Conservation (phyloP, 2,329 filamentous ascomycete genomes). For the Pseudohalonectria lignicola region DNA sequence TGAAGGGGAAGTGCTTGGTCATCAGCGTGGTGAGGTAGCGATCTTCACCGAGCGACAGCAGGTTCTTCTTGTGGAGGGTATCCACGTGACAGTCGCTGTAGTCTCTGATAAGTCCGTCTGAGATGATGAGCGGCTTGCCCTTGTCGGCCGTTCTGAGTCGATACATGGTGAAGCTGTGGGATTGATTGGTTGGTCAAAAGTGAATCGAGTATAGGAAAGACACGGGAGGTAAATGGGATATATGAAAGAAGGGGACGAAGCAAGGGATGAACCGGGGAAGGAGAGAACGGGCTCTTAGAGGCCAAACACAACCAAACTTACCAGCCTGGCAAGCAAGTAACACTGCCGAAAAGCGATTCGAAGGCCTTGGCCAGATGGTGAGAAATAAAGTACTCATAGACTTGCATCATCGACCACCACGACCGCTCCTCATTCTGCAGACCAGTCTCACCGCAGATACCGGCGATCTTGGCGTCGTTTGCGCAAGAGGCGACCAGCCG, state of each 20-base stretch:
- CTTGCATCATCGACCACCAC: conserved; percentile 99
- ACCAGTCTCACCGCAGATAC: conserved; percentile 94
- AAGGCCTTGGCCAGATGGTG: conserved; percentile 96
- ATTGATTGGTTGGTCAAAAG: not conserved
- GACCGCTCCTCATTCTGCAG: conserved; percentile 89
- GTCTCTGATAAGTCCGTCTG: conserved; percentile 75
- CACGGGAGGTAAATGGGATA: not conserved
- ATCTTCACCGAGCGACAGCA: conserved; percentile 90
- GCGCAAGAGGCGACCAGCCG: conserved; percentile 84
- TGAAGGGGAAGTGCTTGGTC: conserved; percentile 92
- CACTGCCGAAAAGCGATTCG: conserved; percentile 92
- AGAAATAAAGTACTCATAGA: conserved; percentile 99
- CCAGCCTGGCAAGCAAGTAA: conserved; percentile 98
- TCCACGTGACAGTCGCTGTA: conserved; percentile 86
- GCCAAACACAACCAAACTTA: too few species aligned
- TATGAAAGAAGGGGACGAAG: not conserved
- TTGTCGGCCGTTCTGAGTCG: conserved; percentile 88
- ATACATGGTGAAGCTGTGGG: conserved; percentile 91
- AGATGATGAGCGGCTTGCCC: conserved; percentile 88
- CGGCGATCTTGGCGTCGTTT: conserved; percentile 90
- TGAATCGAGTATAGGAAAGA: not conserved
- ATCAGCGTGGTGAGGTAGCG: conserved; percentile 94
- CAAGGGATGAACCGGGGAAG: too few species aligned
- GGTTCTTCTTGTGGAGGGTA: conserved; percentile 93
- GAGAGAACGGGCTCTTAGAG: too few species aligned